phyloP scores from a whole-genome alignment of 202 grass and related monocot genomes.

The Hordeum pubiflorum region DNA sequence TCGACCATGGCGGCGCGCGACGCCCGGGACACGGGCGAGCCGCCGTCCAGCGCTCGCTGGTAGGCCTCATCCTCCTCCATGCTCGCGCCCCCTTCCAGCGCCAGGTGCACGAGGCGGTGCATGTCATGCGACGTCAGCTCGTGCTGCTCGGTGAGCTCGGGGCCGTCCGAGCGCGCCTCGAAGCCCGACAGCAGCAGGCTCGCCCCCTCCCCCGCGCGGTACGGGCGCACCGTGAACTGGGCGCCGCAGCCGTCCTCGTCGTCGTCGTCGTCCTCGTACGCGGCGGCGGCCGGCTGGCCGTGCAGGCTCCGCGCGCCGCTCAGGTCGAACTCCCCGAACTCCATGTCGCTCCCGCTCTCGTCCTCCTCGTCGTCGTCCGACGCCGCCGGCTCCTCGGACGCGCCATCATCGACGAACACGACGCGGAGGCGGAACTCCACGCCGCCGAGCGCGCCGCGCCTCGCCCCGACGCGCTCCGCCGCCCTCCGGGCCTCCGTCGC shows the following conservation, averaged over 20 bases:
- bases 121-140: slow-evolving; percentile 13
- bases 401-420: too few relatives aligned
- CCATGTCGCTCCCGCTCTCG: slow-evolving; percentile 16
- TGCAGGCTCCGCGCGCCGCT: neutral
- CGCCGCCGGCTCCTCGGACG: neutral
- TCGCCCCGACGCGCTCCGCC: too few relatives aligned
- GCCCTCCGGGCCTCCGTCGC: too few relatives aligned
- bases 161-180: neutral
- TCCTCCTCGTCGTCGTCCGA: neutral
- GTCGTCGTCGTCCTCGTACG: neutral
- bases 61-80: neutral
- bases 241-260: neutral
- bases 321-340: neutral
- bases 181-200: slow-evolving; percentile 9
- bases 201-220: neutral
- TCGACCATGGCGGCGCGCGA: neutral
- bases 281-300: neutral
- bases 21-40: neutral
- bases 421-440: too few relatives aligned
- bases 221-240: slow-evolving; percentile 12
- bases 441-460: too few relatives aligned
- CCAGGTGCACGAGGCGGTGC: neutral
- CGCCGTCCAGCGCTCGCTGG: neutral
- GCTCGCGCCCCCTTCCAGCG: neutral
- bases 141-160: neutral